phyloP scores from a whole-genome alignment of 163 green algal species.

The Chlorella variabilis region DNA sequence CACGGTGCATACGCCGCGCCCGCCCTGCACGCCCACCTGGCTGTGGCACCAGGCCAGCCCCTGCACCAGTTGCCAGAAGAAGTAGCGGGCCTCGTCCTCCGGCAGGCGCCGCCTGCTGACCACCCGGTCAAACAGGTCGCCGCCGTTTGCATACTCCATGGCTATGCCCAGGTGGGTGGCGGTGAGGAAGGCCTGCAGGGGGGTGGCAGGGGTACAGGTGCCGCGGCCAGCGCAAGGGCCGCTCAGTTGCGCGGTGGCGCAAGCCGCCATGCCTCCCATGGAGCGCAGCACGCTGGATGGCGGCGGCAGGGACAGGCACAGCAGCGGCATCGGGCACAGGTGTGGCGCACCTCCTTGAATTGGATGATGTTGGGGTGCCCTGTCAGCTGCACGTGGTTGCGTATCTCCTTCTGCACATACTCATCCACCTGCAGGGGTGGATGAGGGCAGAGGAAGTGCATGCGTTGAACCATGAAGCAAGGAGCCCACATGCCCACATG shows the following conservation, averaged over 20 bases:
- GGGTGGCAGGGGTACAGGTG: background rate
- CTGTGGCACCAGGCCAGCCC: constrained; percentile 92
- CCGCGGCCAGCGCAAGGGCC: background rate
- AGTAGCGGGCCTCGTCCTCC: constrained; percentile 86
- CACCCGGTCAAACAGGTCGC: constrained; percentile 94
- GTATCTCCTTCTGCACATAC: constrained; percentile 12
- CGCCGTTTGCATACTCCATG: constrained; percentile 96
- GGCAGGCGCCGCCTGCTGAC: constrained; percentile 80
- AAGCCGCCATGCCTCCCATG: too few relatives aligned
- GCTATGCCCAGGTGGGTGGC: constrained; percentile 70
- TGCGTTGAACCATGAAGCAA: background rate
- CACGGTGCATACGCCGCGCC: constrained; percentile 81
- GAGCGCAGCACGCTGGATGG: too few relatives aligned
- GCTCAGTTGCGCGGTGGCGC: too few relatives aligned
- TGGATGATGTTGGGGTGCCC: constrained; percentile 21
- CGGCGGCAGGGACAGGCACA: too few relatives aligned
- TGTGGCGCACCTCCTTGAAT: constrained; percentile 2
- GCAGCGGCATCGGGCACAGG: background rate
- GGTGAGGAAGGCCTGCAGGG: constrained; percentile 24
- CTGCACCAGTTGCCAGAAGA: constrained; percentile 96
- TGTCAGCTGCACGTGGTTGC: constrained; percentile 9
- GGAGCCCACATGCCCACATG: too few relatives aligned
- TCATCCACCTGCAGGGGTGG: constrained; percentile 3
- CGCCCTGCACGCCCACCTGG: constrained; percentile 77
- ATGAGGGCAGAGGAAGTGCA: background rate